These are phyloP conservation scores for Lodderomyces margitis DNA, from an alignment of 1,139 yeast genomes.

Conservation along the genomic window DNA sequence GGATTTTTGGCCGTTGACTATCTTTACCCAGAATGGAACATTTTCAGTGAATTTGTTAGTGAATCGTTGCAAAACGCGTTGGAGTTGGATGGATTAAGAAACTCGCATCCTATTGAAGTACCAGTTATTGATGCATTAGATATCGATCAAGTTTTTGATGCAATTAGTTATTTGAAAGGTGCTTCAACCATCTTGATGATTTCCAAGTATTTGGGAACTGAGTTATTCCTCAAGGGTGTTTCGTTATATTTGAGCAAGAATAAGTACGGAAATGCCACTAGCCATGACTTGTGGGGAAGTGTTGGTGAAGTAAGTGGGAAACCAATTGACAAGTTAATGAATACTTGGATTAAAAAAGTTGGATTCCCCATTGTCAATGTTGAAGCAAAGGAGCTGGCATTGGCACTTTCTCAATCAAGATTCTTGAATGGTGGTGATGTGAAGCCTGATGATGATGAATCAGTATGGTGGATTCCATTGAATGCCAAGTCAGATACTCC, in stretches of 20 bases:
- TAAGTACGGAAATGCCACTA: constrained; percentile 73
- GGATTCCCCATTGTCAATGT: constrained; percentile 84
- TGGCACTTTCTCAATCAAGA: constrained; percentile 67
- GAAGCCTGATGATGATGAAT: constrained; percentile 64
- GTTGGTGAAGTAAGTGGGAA: constrained; percentile 70
- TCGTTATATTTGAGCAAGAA: constrained; percentile 67
- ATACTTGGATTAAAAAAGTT: constrained; percentile 76
- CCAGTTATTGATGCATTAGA: constrained; percentile 79
- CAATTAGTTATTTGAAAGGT: constrained; percentile 81
- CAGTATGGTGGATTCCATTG: constrained; percentile 78
- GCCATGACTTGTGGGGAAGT: constrained; percentile 79
- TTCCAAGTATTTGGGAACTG: constrained; percentile 65
- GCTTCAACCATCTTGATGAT: constrained; percentile 74
- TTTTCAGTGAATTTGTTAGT: constrained; percentile 71
- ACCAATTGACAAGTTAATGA: constrained; percentile 71
- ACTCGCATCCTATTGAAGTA: constrained; percentile 84
- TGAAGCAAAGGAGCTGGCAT: constrained; percentile 30
- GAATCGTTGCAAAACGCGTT: constrained; percentile 71
- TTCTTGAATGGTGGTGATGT: constrained; percentile 80
- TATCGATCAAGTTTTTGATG: constrained; percentile 82
- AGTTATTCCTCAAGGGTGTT: constrained; percentile 68
- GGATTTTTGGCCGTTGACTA: constrained; percentile 77
- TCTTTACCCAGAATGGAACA: constrained; percentile 84
- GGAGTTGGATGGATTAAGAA: constrained; percentile 66
- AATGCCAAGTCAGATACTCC: constrained; percentile 36